Conservation (phyloP, 306 rosid species). For the Gillenia trifoliata region DNA sequence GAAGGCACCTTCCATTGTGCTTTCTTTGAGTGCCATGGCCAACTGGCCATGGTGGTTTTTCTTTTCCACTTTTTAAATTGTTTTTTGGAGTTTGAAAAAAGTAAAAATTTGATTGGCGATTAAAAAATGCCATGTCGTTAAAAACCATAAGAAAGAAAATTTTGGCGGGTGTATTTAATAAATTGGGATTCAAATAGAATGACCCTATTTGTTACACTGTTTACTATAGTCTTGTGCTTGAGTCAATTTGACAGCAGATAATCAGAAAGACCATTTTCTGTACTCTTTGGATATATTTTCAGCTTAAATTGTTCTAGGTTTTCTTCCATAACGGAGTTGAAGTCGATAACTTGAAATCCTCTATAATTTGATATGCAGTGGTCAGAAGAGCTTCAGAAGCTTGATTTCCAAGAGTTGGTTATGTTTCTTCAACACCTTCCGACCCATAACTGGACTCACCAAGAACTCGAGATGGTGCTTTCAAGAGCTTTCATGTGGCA, state of each 20-base stretch:
- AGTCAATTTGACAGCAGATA: background rate
- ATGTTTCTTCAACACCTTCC: conserved; percentile 99
- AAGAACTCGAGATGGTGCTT: conserved; percentile 96
- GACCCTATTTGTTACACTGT: background rate
- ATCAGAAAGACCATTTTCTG: background rate
- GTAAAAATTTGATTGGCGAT: background rate
- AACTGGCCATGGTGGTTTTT: background rate
- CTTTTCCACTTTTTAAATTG: background rate
- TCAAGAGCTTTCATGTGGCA: conserved; percentile 99
- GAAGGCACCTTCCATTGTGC: background rate
- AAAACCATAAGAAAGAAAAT: background rate
- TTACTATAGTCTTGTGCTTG: background rate
- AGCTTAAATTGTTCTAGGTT: conserved; percentile 2
- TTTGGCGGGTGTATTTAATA: background rate
- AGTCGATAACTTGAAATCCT: conserved; percentile 2
- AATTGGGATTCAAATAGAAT: background rate
- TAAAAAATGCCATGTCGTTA: background rate
- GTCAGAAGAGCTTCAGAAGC: conserved; percentile 84
- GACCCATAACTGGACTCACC: conserved; percentile 80
- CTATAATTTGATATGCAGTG: conserved; percentile 51
- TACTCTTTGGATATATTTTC: background rate
- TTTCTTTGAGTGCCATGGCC: background rate
- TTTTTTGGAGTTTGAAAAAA: background rate
- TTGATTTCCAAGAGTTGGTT: conserved; percentile 94
- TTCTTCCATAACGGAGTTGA: background rate